Evolutionary conservation across 2,329 filamentous ascomycete genomes (phyloP).

Genomic region (Aspergillus luchuensis): DNA sequence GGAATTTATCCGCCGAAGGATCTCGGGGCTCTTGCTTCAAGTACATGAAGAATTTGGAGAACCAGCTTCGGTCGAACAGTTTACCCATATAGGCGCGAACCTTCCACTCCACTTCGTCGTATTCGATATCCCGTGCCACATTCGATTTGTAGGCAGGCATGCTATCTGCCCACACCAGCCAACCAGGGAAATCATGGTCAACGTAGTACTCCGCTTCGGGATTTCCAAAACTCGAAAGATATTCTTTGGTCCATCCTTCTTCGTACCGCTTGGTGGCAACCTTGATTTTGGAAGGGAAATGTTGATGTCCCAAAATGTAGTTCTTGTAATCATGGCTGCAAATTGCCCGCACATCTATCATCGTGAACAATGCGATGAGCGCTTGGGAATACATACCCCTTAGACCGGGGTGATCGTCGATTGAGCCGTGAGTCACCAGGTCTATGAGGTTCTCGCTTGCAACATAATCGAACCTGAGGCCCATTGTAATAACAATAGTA

Average conservation of each 20-base stretch:
- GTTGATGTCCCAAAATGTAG: slow-evolving; percentile 78
- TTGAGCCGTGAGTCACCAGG: slow-evolving; percentile 77
- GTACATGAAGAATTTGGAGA: slow-evolving; percentile 83
- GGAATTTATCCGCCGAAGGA: slow-evolving; percentile 76
- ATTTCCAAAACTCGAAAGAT: slow-evolving; percentile 74
- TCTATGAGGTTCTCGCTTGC: slow-evolving; percentile 81
- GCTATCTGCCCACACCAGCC: slow-evolving; percentile 91
- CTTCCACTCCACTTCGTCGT: slow-evolving; percentile 76
- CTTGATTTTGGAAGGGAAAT: slow-evolving; percentile 73
- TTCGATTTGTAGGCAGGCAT: slow-evolving; percentile 79
- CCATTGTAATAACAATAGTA: slow-evolving; percentile 86
- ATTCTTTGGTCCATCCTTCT: slow-evolving; percentile 74
- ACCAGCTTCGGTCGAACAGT: slow-evolving; percentile 80
- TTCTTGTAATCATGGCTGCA: slow-evolving; percentile 87
- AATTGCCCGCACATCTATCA: slow-evolving; percentile 81
- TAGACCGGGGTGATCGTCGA: slow-evolving; percentile 86
- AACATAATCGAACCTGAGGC: slow-evolving; percentile 86
- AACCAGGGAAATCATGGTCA: slow-evolving; percentile 88
- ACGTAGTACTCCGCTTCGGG: slow-evolving; percentile 84
- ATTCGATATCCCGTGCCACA: slow-evolving; percentile 66
- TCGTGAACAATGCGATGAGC: slow-evolving; percentile 76
- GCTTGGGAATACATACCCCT: slow-evolving; percentile 79
- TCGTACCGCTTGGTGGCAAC: slow-evolving; percentile 75
- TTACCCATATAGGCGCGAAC: slow-evolving; percentile 78
- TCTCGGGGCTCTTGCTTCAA: slow-evolving; percentile 96